These are phyloP conservation scores for Seiridium cupressi DNA, from an alignment of 2,329 filamentous ascomycete species.

Conservation along the genomic window DNA sequence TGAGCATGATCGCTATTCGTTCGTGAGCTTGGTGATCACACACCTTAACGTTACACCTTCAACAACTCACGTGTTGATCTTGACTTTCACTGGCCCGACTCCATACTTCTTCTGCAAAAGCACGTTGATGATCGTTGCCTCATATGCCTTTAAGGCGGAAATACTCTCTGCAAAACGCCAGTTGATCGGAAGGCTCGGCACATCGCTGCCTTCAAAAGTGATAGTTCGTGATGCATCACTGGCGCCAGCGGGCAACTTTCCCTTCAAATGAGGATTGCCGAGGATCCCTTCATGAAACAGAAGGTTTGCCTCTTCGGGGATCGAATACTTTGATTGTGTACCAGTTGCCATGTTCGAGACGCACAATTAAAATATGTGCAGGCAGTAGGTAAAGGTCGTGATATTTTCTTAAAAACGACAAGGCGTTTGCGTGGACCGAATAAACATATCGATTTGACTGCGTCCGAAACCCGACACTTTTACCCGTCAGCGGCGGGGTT, in stretches of 20 bases:
- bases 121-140: constrained; percentile 43
- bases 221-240: neutral
- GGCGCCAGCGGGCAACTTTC: neutral
- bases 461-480: too few species aligned
- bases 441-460: too few species aligned
- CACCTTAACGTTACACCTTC: neutral
- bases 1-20: constrained; percentile 34
- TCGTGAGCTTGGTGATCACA: neutral
- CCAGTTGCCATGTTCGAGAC: neutral
- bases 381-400: too few species aligned
- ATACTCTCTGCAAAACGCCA: constrained; percentile 57
- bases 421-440: too few species aligned
- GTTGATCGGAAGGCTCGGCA: constrained; percentile 50
- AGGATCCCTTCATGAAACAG: neutral
- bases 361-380: too few species aligned
- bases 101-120: constrained; percentile 45
- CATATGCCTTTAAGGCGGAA: constrained; percentile 45
- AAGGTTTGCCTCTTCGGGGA: neutral
- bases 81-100: constrained; percentile 32
- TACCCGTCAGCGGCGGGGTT: too few species aligned
- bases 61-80: constrained; percentile 41
- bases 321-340: neutral
- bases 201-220: constrained; percentile 37
- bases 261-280: neutral
- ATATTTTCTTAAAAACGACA: too few species aligned